These are phyloP conservation scores for Tylopilus plumbeoviolaceoides DNA, from an alignment of 768 basidiomycete genomes.

Conservation along the genomic window DNA sequence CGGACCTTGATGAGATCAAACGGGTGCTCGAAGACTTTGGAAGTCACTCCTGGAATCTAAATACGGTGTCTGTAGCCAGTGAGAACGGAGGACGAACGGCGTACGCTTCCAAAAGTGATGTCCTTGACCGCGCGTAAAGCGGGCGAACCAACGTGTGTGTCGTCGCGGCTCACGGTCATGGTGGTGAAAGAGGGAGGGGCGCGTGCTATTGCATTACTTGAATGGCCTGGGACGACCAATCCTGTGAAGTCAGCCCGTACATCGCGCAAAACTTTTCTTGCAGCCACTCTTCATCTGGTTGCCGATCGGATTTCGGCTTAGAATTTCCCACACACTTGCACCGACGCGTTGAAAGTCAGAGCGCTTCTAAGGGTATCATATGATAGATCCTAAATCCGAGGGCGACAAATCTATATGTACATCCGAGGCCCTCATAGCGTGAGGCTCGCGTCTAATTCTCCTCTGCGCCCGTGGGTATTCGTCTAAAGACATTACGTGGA, in stretches of 20 bases:
- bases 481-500: too few relatives aligned
- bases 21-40: slow-evolving; percentile 88
- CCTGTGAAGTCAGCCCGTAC: slow-evolving; percentile 19
- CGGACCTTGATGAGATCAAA: slow-evolving; percentile 95
- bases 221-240: slow-evolving; percentile 16
- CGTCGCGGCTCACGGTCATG: slow-evolving; percentile 19
- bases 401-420: too few relatives aligned
- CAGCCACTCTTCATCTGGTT: not conserved
- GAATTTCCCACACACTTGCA: not conserved
- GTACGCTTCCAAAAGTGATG: slow-evolving; percentile 54
- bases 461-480: slow-evolving; percentile 20
- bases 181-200: not conserved
- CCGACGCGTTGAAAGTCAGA: too few relatives aligned
- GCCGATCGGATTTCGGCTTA: slow-evolving; percentile 8
- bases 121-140: slow-evolving; percentile 38
- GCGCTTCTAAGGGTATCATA: too few relatives aligned
- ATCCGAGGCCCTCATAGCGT: too few relatives aligned
- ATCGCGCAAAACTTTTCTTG: slow-evolving; percentile 9
- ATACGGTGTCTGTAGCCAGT: too few relatives aligned
- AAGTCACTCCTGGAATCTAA: slow-evolving; percentile 80
- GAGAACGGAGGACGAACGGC: slow-evolving; percentile 22
- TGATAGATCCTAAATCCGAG: too few relatives aligned
- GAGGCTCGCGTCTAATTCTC: not conserved
- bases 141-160: slow-evolving; percentile 14
- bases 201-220: slow-evolving; percentile 25